Percentiles rank a stretch among this genome's conserved stretches.
Conservation (phyloP, 208 protist species). For the Trichomonas vaginalis region DNA sequence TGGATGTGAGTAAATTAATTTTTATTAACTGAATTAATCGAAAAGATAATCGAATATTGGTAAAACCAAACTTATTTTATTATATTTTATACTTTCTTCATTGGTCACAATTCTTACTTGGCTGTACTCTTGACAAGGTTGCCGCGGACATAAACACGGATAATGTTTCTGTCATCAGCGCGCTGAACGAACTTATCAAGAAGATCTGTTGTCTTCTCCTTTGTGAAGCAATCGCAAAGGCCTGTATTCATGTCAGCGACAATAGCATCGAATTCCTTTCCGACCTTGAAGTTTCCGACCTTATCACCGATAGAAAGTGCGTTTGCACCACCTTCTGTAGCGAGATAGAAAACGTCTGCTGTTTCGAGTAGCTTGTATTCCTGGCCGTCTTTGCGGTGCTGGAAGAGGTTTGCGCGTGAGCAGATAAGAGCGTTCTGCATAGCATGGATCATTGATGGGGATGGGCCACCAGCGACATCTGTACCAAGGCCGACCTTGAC, state of each 20-base stretch:
- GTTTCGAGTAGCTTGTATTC: not conserved
- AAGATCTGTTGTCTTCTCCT: not conserved
- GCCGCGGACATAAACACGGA: slow-evolving; percentile 17
- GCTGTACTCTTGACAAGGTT: not conserved
- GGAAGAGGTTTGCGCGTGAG: slow-evolving; percentile 28
- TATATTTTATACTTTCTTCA: not conserved
- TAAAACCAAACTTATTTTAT: not conserved
- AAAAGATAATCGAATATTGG: not conserved
- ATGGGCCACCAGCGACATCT: slow-evolving; percentile 66
- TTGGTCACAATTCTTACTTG: not conserved
- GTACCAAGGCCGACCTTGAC: slow-evolving; percentile 70
- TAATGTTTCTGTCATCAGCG: slow-evolving; percentile 23
- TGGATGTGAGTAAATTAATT: not conserved
- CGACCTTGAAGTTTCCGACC: slow-evolving; percentile 57
- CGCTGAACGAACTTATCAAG: slow-evolving; percentile 17
- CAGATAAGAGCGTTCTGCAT: slow-evolving; percentile 55
- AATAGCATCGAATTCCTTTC: slow-evolving; percentile 61
- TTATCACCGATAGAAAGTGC: slow-evolving; percentile 53
- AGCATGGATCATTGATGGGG: slow-evolving; percentile 56
- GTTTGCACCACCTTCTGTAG: slow-evolving; percentile 59
- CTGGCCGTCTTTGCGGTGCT: not conserved
- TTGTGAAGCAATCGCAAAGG: not conserved
- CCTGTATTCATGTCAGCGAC: slow-evolving; percentile 9
- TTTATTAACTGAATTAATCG: not conserved
- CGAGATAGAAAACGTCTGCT: slow-evolving; percentile 48